Evolutionary conservation across 306 rosid genomes (phyloP), one percentile per base, ranked within the genome.

Genomic region (Acacia acuminata): DNA sequence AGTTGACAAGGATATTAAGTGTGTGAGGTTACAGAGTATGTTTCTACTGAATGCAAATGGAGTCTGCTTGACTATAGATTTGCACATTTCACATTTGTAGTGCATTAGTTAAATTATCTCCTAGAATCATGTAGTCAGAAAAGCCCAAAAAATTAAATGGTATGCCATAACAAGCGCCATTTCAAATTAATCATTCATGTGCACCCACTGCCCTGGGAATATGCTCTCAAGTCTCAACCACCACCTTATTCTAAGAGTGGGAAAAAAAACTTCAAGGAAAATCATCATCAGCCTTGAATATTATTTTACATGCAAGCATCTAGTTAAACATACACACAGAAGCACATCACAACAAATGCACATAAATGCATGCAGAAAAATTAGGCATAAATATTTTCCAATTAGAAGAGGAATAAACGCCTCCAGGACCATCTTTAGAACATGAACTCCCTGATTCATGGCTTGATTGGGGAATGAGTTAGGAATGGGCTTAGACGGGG

Each of bases 81-180:
- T 58, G n/a, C 81, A 86, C 14, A 50, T 73, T 68, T 77, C 40
- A 80, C 19, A n/a, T 38, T 67, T 0, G 22, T 65, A 3, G 16
- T 19, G 51, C 50, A 40, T 10, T 42, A 27, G 30, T 36, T 69
- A 77, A 69, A 42, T 67, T 16, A 25, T 34, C 68, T 45, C 51
- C 27, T 67, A 44, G 64, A 36, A 24, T 16, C 34, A 84, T n/a
- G 36, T 8, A 60, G 43, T 40, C 24, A 71, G 66, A 68, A 20
- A 81, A 63, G 72, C 40, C 48, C 76, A 51, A 36, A 47, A 83
- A 70, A 86, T 73, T n/a, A 71, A 82, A 43, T 76, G 50, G 64
- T 53, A 55, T 43, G 56, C 65, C 69, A 66, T 55, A 32, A 78
- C 79, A 68, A 60, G 55, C 53, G 71, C 32, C 42, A 47, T 72